Evolutionary conservation across 1,284 basidiomycete genomes (phyloP), one percentile per base, ranked within the genome.

Genomic region (Mycosarcoma mackinlayi): DNA sequence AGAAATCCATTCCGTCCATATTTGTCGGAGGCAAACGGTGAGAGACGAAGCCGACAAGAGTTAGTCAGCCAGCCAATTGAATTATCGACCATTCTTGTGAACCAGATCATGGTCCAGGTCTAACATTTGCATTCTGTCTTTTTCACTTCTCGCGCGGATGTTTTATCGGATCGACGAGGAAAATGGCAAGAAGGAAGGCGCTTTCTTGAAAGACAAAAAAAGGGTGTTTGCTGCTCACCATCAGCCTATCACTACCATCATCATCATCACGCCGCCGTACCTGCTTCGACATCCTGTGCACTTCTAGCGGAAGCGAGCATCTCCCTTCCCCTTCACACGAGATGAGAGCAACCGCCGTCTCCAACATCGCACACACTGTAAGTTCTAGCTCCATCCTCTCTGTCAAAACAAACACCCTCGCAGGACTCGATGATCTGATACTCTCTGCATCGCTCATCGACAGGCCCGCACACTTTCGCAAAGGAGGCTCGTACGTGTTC

Each of bases 401-500:
- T n/a, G n/a, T n/a, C n/a, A n/a, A n/a, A n/a, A n/a, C n/a, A n/a
- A n/a, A n/a, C n/a, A n/a, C n/a, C n/a, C n/a, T n/a, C n/a, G n/a
- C n/a, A n/a, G n/a, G n/a, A n/a, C n/a, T n/a, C n/a, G n/a, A n/a
- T n/a, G n/a, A n/a, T n/a, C n/a, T n/a, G n/a, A n/a, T n/a, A n/a
- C n/a, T n/a, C n/a, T n/a, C n/a, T n/a, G n/a, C n/a, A n/a, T n/a
- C n/a, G n/a, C n/a, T n/a, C 16, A 7, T 38, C 34, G 9, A 28
- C 38, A 70, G 67, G 60, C 67, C 37, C 57, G 48, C 39, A 60
- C 57, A 57, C 61, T 70, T 8, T 71, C 68, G 42, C 54, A 63
- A 62, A 65, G 58, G 39, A 56, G 62, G 50, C 62, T 71, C 46
- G 68, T 71, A 14, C 68, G 68, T 47, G 68, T 71, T 25, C 62